These are phyloP conservation scores for Brettanomyces nanus DNA, from an alignment of 805 yeast species.

Conservation along the genomic window DNA sequence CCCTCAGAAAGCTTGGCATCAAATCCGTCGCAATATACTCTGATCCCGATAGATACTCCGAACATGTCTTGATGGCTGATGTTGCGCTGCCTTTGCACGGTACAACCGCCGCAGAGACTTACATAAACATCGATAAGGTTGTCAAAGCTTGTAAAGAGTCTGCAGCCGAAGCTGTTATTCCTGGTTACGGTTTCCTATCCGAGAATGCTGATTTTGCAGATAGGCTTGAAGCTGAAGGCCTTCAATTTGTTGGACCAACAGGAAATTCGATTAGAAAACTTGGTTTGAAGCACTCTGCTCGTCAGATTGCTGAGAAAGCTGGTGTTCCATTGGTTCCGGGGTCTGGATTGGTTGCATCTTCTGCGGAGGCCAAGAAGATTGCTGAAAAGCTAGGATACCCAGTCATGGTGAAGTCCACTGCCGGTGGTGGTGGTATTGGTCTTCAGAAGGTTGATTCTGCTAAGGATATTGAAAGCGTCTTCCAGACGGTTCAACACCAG, in stretches of 20 bases:
- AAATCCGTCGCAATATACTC: slow-evolving; percentile 83
- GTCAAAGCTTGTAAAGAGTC: slow-evolving; percentile 76
- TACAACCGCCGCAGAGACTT: slow-evolving; percentile 81
- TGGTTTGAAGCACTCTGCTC: slow-evolving; percentile 94
- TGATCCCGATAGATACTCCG: slow-evolving; percentile 81
- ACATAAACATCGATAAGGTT: slow-evolving; percentile 77
- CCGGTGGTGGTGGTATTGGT: slow-evolving; percentile 99
- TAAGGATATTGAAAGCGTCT: slow-evolving; percentile 74
- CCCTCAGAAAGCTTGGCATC: slow-evolving; percentile 73
- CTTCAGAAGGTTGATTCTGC: slow-evolving; percentile 84
- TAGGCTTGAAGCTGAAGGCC: slow-evolving; percentile 71
- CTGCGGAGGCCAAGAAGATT: slow-evolving; percentile 66
- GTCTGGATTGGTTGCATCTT: slow-evolving; percentile 65
- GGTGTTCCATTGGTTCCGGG: slow-evolving; percentile 98
- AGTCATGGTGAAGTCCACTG: slow-evolving; percentile 93
- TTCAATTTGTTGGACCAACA: slow-evolving; percentile 93
- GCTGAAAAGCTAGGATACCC: slow-evolving; percentile 80
- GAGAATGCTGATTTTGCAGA: slow-evolving; percentile 97
- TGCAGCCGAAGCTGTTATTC: slow-evolving; percentile 90
- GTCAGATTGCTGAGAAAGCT: slow-evolving; percentile 88
- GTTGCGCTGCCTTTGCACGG: slow-evolving; percentile 75
- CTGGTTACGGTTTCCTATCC: slow-evolving; percentile 94
- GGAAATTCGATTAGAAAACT: slow-evolving; percentile 87
- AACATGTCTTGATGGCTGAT: slow-evolving; percentile 81
- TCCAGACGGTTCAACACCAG: slow-evolving; percentile 87